These are phyloP conservation scores for Pyrus pyrifolia DNA, from an alignment of 306 rosid species.

Conservation along the genomic window DNA sequence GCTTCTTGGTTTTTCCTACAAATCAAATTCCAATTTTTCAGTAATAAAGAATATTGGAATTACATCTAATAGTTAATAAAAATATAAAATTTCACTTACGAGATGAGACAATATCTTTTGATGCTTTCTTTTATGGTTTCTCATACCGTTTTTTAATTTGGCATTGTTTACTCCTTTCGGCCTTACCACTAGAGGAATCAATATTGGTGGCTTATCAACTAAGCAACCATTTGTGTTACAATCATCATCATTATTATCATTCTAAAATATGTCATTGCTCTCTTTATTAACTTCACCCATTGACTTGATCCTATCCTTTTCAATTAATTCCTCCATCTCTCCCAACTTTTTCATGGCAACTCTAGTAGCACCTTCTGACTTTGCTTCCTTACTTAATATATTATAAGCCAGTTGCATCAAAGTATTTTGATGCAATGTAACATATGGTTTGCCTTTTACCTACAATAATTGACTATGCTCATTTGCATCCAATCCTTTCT, in stretches of 20 bases:
- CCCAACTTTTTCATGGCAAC: not conserved
- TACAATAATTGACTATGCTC: too few relatives aligned
- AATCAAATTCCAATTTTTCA: too few relatives aligned
- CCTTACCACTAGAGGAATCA: not conserved
- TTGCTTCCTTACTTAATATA: not conserved
- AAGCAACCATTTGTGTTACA: not conserved
- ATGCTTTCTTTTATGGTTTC: not conserved
- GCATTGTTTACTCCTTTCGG: not conserved
- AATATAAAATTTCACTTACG: not conserved
- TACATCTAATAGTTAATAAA: too few relatives aligned
- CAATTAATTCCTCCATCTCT: not conserved
- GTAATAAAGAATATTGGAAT: too few relatives aligned
- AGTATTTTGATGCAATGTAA: not conserved
- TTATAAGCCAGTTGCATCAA: not conserved
- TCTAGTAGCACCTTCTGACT: not conserved
- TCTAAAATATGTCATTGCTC: not conserved
- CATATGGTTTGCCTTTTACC: not conserved
- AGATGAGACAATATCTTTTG: not conserved
- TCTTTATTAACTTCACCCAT: too few relatives aligned
- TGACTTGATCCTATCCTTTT: not conserved
- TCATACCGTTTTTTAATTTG: too few relatives aligned
- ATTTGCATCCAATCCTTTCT: not conserved
- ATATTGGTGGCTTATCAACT: not conserved
- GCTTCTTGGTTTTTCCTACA: not conserved
- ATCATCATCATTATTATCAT: not conserved